Percentiles rank a stretch among this genome's conserved stretches.
These are phyloP conservation scores for Chlorella variabilis DNA, from an alignment of 163 green algal genomes.

Conservation along the genomic window DNA sequence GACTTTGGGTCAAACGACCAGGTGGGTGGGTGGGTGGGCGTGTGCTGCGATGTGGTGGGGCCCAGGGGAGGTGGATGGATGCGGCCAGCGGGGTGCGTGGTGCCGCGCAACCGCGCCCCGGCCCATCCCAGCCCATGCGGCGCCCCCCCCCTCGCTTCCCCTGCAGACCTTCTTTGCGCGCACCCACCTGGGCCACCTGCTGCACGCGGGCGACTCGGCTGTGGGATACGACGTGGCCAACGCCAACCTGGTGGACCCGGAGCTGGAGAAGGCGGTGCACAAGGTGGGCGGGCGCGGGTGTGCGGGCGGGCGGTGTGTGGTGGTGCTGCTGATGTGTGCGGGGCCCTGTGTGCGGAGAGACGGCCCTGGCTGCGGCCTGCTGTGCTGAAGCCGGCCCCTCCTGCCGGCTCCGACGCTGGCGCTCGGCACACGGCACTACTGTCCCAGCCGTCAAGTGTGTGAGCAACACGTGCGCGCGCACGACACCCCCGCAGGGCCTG, in stretches of 20 bases:
- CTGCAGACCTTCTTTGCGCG: constrained; percentile 64
- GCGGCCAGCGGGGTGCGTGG: no score
- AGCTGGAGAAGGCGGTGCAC: constrained; percentile 78
- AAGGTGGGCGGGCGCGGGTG: constrained; percentile 49
- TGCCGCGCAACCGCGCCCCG: no score
- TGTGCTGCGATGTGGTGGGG: neutral
- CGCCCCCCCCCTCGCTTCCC: neutral
- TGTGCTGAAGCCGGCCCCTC: no score
- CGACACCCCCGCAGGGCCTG: constrained; percentile 52
- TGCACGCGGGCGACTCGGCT: constrained; percentile 89
- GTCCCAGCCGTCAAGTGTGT: no score
- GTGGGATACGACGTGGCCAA: constrained; percentile 91
- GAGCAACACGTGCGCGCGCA: no score
- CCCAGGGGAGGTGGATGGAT: constrained; percentile 14
- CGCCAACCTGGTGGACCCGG: constrained; percentile 76
- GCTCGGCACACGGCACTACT: no score
- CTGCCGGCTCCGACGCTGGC: no score
- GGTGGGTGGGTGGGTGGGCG: neutral
- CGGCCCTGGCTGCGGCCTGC: no score
- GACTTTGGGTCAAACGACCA: constrained; percentile 96
- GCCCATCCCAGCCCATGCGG: no score
- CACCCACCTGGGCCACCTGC: constrained; percentile 92
- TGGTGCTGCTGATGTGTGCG: neutral
- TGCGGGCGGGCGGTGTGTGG: neutral
- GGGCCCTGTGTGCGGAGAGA: neutral